These are phyloP conservation scores for Artemisia tridentata DNA, from an alignment of 129 eudicot species.

Conservation along the genomic window DNA sequence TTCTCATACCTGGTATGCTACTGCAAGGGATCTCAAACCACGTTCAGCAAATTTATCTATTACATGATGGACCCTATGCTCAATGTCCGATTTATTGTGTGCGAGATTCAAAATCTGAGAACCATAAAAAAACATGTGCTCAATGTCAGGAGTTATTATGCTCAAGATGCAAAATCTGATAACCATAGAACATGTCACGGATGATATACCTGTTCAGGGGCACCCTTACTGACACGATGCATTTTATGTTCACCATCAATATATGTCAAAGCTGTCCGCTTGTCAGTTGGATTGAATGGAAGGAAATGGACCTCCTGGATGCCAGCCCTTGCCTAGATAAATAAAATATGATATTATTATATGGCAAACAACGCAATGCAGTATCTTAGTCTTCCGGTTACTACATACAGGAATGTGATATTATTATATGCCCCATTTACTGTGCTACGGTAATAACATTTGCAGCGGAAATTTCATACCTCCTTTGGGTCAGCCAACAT, in stretches of 20 bases:
- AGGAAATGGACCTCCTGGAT: slow-evolving; percentile 78
- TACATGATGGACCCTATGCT: slow-evolving; percentile 62
- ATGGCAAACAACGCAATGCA: no score
- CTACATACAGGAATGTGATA: no score
- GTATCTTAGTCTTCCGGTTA: no score
- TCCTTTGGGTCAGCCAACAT: no score
- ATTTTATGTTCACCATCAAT: slow-evolving; percentile 57
- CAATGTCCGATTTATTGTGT: slow-evolving; percentile 64
- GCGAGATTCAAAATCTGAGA: slow-evolving; percentile 67
- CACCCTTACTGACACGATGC: slow-evolving; percentile 92
- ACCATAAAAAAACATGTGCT: slow-evolving; percentile 21
- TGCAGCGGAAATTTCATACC: no score
- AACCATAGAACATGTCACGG: slow-evolving; percentile 18
- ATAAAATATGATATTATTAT: slow-evolving; percentile 12
- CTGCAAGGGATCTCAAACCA: slow-evolving; percentile 79
- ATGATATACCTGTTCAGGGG: slow-evolving; percentile 78
- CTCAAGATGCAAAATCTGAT: slow-evolving; percentile 65
- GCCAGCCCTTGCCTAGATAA: slow-evolving; percentile 65
- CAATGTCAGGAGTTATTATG: slow-evolving; percentile 65
- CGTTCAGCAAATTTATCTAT: slow-evolving; percentile 82
- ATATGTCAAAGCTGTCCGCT: slow-evolving; percentile 79
- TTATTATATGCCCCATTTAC: neutral
- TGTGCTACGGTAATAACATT: no score
- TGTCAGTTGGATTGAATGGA: slow-evolving; percentile 82
- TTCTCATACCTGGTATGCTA: slow-evolving; percentile 67